Base-by-base conservation (phyloP, 148 eudicot genomes). In the Suaeda aralocaspica region DNA sequence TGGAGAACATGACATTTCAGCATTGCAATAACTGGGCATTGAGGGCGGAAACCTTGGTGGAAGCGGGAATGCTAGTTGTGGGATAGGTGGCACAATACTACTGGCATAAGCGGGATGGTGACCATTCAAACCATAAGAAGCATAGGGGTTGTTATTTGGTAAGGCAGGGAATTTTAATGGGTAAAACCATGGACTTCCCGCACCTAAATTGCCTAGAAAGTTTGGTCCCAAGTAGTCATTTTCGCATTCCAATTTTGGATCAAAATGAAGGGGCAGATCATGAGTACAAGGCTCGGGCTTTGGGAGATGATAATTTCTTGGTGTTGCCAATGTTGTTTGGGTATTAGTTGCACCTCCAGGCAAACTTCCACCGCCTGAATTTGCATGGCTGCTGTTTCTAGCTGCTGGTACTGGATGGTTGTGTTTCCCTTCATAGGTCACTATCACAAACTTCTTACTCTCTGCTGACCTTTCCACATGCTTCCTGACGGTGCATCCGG, bases 351-450 rank as follows among this genome's bases (percentile, higher is more conserved):
- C 69, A 67, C 81, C 16, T 21, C 80, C 64, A 49, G 80, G 74
- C 26, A 70, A 72, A 61, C 39, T 71, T 52, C 76, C 77, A 60
- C 41, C 53, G 19, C 76, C 81, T 16, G 79, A 78, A 55, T 72
- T 80, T 14, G 68, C 51, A 13, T 80, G 84, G 60, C 72, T 66
- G 51, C 78, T 79, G 71, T 76, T 88, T 85, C 77, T 81, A 73
- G 87, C 84, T 3, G 77, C 76, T 29, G 97, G 97, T n/a, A 88
- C 82, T 67, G 85, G 89, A 69, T 91, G 97, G 76, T 80, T 81
- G 76, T 91, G 97, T 59, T 87, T 91, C 29, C 94, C 94, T 69
- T 88, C 97, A 25, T 91, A 91, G 2, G 94, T 82, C 30, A 87
- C 85, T 53, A 85, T 67, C 28, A 88, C 82, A 42, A 22, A 83